A percentile compares a stretch with the other conserved stretches of the same genome.
phyloP scores from a whole-genome alignment of 495 filamentous ascomycete genomes.

The Usnea hakonensis region DNA sequence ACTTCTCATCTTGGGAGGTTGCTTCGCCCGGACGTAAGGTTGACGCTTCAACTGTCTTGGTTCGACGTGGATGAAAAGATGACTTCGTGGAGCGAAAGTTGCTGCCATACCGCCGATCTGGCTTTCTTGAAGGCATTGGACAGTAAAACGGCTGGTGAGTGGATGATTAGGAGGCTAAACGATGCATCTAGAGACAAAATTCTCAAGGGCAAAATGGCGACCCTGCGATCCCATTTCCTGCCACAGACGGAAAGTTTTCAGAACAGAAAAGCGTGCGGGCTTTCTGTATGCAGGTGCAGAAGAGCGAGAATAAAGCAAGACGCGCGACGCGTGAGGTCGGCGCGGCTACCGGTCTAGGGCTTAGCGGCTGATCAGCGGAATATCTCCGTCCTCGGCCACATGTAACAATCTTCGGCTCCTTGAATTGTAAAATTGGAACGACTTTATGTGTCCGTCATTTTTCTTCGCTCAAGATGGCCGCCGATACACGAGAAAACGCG shows the following conservation, averaged over 20 bases:
- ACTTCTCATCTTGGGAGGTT: constrained; percentile 77
- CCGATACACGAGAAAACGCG: constrained; percentile 39
- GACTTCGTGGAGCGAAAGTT: constrained; percentile 44
- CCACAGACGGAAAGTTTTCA: too few species aligned
- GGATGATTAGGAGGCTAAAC: background rate
- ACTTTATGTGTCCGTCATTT: too few species aligned
- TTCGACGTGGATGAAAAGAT: constrained; percentile 47
- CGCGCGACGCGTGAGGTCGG: too few species aligned
- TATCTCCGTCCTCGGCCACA: too few species aligned
- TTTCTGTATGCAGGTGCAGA: too few species aligned
- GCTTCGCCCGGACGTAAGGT: constrained; percentile 68
- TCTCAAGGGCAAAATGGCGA: background rate
- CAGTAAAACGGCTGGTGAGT: constrained; percentile 1
- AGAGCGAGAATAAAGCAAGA: too few species aligned
- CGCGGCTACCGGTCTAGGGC: too few species aligned
- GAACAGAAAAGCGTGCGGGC: too few species aligned
- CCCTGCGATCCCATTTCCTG: background rate
- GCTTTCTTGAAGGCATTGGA: constrained; percentile 51
- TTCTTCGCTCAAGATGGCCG: constrained; percentile 42
- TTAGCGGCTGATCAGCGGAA: too few species aligned
- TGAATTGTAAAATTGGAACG: too few species aligned
- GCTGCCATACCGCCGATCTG: constrained; percentile 45
- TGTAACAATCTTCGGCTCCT: too few species aligned
- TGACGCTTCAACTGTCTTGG: constrained; percentile 70
- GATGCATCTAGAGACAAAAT: background rate